Evolutionary conservation across 345 rosid species (phyloP).

Genomic region (Linum lewisii): DNA sequence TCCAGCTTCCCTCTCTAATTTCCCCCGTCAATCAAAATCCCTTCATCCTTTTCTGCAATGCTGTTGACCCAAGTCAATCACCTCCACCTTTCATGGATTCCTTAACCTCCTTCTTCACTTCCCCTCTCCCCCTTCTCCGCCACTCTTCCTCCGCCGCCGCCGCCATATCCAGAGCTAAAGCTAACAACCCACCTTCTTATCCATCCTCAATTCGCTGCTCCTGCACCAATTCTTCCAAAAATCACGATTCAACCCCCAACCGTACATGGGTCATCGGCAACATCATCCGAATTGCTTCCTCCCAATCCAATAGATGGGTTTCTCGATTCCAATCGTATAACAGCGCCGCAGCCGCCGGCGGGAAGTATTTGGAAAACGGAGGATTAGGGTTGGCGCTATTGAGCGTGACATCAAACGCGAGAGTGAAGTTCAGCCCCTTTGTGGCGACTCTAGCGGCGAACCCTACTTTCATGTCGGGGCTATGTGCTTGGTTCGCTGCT

Average conservation of each 20-base stretch:
- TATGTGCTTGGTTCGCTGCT: constrained; percentile 64
- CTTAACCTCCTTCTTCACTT: not conserved
- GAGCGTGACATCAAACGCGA: constrained; percentile 59
- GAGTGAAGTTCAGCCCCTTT: constrained; percentile 63
- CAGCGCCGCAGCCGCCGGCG: constrained; percentile 24
- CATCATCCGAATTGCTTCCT: constrained; percentile 32
- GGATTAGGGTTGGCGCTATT: constrained; percentile 59
- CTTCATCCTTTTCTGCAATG: not conserved
- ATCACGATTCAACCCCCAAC: constrained; percentile 20
- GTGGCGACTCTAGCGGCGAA: constrained; percentile 69
- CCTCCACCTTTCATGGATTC: not conserved
- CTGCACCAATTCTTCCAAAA: constrained; percentile 20
- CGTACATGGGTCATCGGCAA: constrained; percentile 34
- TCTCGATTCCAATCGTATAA: constrained; percentile 32
- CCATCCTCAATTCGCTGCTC: constrained; percentile 22
- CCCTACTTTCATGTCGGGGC: constrained; percentile 77
- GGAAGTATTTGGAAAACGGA: constrained; percentile 33
- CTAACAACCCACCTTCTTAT: not conserved
- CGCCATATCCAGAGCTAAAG: not conserved
- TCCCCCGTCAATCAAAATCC: too few relatives aligned
- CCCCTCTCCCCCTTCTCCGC: not conserved
- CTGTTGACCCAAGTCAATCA: not conserved
- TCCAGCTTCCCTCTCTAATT: too few relatives aligned
- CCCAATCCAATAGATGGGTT: constrained; percentile 42
- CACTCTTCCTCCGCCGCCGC: not conserved